Base-by-base conservation (phyloP, 2,329 filamentous ascomycete genomes). In the Aspergillus aculeatus region DNA sequence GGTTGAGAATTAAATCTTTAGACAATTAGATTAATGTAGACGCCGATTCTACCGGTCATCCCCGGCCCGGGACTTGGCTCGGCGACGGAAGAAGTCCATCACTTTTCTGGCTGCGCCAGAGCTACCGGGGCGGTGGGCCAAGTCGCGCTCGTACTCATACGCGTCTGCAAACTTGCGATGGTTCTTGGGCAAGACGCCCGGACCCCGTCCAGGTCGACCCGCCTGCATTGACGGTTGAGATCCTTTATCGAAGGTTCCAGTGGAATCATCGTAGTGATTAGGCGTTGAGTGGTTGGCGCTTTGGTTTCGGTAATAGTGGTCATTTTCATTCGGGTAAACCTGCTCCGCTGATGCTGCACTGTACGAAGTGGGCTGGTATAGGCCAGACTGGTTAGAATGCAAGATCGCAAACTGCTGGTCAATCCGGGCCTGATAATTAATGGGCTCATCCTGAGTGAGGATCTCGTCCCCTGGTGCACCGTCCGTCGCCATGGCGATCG, bases 61-160 rank as follows among this genome's bases (percentile, higher is more conserved):
- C 31, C 75, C 78, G 58, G 83, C 85, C 71, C 89, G 83, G 67
- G 88, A 91, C 78, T 89, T 92, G 58, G 90, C 91, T 73, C 93
- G 86, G 74, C 93, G 85, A 68, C 95, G 85, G 82, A 99, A 99
- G 77, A 98, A 96, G 78, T 99, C 94, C 93, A 99, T 98, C 44
- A 99, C 95, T 72, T 92, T 88, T 74, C 93, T 89, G 14, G 93
- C 92, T 3, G 92, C 90, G 58, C 91, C 91, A 64, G 88, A 94
- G 75, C 90, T 96, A 49, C 94, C 94, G 32, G 88, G 88, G 70
- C 92, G 88, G 55, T 88, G 85, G 53, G 86, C 84, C 23, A 71
- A 70, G 47, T 78, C 75, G 19, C 74, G 71, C 66, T 91, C 89
- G 63, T 87, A 85, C 62, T 96, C 92, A 73, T 96, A 97, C 2